Conservation (phyloP, 177 flowering plant genomes). For the Tripterygium wilfordii region DNA sequence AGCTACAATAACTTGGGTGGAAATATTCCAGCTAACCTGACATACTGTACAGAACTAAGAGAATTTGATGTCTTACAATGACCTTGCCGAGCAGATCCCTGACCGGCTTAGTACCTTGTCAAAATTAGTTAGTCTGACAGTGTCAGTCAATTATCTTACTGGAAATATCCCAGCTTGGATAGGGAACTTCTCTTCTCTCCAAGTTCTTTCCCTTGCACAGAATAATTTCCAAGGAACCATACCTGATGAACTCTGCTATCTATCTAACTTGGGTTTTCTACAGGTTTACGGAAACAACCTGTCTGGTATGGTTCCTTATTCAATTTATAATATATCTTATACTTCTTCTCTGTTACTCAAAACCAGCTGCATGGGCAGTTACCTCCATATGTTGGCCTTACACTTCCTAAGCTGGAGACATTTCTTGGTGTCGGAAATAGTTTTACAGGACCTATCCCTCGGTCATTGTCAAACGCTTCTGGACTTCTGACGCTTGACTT, state of each 20-base stretch:
- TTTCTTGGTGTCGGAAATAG: conserved; percentile 17
- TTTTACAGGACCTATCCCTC: conserved; percentile 29
- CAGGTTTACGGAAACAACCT: conserved; percentile 12
- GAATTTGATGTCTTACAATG: conserved; percentile 3
- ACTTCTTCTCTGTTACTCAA: conserved; percentile 10
- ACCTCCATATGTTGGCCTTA: conserved; percentile 27
- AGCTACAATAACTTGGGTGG: conserved; percentile 24
- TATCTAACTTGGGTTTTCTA: conserved; percentile 11
- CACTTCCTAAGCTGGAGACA: conserved; percentile 28
- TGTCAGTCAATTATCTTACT: conserved; percentile 18
- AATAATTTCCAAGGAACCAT: conserved; percentile 37
- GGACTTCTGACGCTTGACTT: conserved; percentile 15
- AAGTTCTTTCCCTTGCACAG: not conserved
- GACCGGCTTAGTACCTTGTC: conserved; percentile 9
- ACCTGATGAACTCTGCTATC: conserved; percentile 20
- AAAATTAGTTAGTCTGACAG: not conserved
- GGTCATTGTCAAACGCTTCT: conserved; percentile 33
- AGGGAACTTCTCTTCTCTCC: conserved; percentile 32
- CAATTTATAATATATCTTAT: conserved; percentile 35
- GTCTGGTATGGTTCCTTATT: conserved; percentile 34
- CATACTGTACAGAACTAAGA: conserved; percentile 17
- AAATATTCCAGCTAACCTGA: conserved; percentile 23
- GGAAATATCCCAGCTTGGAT: conserved; percentile 29
- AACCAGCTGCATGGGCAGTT: conserved; percentile 34
- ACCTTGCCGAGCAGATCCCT: conserved; percentile 28